Conservation (phyloP, 2,329 filamentous ascomycete genomes). For the Epichloe aotearoae region DNA sequence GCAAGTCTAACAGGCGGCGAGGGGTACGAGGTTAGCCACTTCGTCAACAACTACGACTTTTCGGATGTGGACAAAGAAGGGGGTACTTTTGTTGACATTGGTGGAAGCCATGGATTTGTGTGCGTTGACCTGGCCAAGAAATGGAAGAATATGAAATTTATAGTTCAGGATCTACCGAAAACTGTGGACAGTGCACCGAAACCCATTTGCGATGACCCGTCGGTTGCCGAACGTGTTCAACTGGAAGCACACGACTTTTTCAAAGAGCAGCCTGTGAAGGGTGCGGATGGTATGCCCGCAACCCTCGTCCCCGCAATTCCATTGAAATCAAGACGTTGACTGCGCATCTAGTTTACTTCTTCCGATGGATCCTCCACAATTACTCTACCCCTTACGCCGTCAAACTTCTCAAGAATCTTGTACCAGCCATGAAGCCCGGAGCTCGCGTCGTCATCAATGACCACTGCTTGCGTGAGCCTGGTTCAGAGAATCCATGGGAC, state of each 20-base stretch:
- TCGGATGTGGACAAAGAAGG: conserved; percentile 27
- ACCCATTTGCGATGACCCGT: conserved; percentile 25
- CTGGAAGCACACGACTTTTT: conserved; percentile 45
- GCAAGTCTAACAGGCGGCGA: conserved; percentile 38
- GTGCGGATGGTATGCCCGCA: conserved; percentile 33
- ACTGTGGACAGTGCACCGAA: conserved; percentile 33
- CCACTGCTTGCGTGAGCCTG: conserved; percentile 28
- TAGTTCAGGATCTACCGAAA: conserved; percentile 41
- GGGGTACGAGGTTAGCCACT: conserved; percentile 39
- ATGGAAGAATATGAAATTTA: conserved; percentile 37
- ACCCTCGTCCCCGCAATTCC: no score
- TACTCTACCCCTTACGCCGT: conserved; percentile 41
- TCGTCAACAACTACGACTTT: conserved; percentile 43
- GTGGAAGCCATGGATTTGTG: conserved; percentile 46
- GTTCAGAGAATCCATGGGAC: conserved; percentile 28
- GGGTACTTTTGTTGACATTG: conserved; percentile 44
- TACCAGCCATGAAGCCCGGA: conserved; percentile 42
- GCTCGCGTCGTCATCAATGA: conserved; percentile 34
- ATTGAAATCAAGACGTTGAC: not conserved
- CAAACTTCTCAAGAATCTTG: conserved; percentile 34
- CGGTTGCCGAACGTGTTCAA: conserved; percentile 25
- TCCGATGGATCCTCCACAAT: conserved; percentile 49
- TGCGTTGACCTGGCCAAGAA: conserved; percentile 37
- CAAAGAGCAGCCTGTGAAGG: conserved; percentile 36
- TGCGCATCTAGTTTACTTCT: conserved; percentile 33